Conservation (phyloP, 75 land plant species). For the Sequoiadendron giganteum region DNA sequence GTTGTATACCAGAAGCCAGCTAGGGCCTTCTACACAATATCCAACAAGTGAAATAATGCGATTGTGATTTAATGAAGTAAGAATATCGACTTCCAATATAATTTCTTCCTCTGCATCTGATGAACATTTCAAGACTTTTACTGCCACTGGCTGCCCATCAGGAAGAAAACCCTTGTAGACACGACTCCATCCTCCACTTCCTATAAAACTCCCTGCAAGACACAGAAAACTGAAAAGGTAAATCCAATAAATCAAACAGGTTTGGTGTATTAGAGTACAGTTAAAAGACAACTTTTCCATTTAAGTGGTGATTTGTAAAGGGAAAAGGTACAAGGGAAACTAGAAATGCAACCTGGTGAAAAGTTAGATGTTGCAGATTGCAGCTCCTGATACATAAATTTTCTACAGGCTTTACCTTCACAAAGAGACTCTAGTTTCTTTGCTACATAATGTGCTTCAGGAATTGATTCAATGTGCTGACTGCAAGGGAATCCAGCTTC, state of each 20-base stretch:
- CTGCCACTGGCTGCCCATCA: conserved; percentile 49
- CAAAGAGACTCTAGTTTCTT: conserved; percentile 54
- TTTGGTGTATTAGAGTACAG: not conserved
- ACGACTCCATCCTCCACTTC: conserved; percentile 69
- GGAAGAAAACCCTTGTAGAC: conserved; percentile 51
- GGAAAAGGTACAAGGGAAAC: not conserved
- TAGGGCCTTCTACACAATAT: conserved; percentile 49
- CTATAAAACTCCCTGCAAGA: conserved; percentile 72
- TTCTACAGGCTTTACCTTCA: conserved; percentile 57
- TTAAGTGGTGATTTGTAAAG: not conserved
- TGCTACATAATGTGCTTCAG: conserved; percentile 21
- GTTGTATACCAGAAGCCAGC: conserved; percentile 77
- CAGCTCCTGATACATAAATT: conserved; percentile 67
- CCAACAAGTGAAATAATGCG: conserved; percentile 55
- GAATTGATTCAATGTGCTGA: not conserved
- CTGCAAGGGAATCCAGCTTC: conserved; percentile 1
- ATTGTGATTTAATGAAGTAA: conserved; percentile 35
- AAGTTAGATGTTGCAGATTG: conserved; percentile 68
- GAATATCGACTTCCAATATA: conserved; percentile 54
- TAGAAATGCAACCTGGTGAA: conserved; percentile 43
- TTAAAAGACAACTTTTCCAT: not conserved
- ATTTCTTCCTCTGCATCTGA: conserved; percentile 45
- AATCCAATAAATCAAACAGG: not conserved
- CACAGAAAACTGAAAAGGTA: not conserved
- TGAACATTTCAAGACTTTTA: conserved; percentile 56